phyloP scores from a whole-genome alignment of 1,284 basidiomycete genomes.

The Naganishia albida region DNA sequence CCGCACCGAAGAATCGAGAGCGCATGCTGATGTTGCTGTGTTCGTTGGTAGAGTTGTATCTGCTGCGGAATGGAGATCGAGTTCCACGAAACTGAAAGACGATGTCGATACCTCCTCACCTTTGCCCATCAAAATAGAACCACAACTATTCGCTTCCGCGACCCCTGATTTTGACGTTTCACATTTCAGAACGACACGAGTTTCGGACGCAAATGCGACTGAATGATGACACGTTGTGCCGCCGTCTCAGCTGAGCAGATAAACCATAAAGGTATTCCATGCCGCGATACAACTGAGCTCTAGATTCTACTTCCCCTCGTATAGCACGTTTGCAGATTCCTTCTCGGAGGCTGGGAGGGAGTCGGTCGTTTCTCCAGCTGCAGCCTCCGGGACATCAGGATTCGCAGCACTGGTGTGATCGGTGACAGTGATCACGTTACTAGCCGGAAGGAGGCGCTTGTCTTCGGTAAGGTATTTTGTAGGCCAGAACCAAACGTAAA shows the following conservation, averaged over 20 bases:
- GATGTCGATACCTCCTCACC: not conserved
- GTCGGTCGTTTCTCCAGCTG: not conserved
- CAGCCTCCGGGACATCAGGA: not conserved
- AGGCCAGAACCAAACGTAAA: conserved; percentile 49
- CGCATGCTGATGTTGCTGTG: not conserved
- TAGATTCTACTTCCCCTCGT: conserved; percentile 9
- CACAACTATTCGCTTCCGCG: not conserved
- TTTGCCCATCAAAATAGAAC: not conserved
- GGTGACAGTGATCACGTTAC: not conserved
- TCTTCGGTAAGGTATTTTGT: conserved; percentile 43
- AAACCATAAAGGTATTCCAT: not conserved
- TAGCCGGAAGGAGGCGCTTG: conserved; percentile 28
- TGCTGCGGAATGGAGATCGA: too few species aligned
- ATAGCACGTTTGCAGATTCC: not conserved
- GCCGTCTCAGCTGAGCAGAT: not conserved
- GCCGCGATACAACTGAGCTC: conserved; percentile 16
- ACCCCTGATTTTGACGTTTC: not conserved
- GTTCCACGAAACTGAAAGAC: too few species aligned
- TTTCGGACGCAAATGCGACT: not conserved
- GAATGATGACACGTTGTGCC: too few species aligned
- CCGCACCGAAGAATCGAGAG: not conserved
- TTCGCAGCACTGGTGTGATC: not conserved
- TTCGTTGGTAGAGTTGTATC: too few species aligned
- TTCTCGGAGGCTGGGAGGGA: conserved; percentile 1
- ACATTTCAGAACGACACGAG: conserved; percentile 8